These are phyloP conservation scores for Botrytis porri DNA, from an alignment of 2,329 filamentous ascomycete genomes.

Conservation along the genomic window DNA sequence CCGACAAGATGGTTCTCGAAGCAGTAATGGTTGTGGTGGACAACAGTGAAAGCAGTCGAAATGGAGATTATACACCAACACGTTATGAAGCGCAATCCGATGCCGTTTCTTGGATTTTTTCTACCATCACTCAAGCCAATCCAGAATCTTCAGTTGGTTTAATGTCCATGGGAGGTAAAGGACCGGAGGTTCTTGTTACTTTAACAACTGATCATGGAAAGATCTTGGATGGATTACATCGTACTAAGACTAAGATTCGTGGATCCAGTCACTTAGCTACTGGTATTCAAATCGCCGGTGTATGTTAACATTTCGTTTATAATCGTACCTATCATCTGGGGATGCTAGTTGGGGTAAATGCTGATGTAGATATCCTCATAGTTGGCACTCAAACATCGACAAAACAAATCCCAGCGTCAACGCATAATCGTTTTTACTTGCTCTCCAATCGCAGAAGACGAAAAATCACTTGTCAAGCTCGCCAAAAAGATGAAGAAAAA, in stretches of 20 bases:
- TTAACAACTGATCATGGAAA: constrained; percentile 95
- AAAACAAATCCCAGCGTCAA: constrained; percentile 95
- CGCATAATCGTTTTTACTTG: constrained; percentile 97
- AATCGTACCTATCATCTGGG: neutral
- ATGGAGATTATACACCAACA: constrained; percentile 88
- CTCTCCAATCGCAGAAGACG: constrained; percentile 84
- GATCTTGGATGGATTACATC: constrained; percentile 86
- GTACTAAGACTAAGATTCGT: constrained; percentile 86
- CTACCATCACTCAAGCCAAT: constrained; percentile 90
- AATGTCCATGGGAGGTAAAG: constrained; percentile 98
- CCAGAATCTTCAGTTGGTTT: constrained; percentile 95
- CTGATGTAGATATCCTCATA: constrained; percentile 42
- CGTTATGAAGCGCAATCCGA: constrained; percentile 96
- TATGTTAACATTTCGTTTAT: constrained; percentile 49
- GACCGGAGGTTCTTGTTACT: constrained; percentile 95
- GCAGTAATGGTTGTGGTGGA: constrained; percentile 99
- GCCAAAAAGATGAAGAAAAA: constrained; percentile 99
- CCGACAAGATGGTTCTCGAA: constrained; percentile 86
- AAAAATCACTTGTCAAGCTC: constrained; percentile 82
- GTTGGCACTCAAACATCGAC: constrained; percentile 95
- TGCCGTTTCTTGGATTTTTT: constrained; percentile 92
- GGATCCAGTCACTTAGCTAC: constrained; percentile 86
- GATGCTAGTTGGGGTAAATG: neutral
- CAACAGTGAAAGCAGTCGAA: constrained; percentile 98
- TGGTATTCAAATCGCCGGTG: constrained; percentile 90